phyloP scores from a whole-genome alignment of 306 rosid genomes.

The Casuarina equisetifolia region DNA sequence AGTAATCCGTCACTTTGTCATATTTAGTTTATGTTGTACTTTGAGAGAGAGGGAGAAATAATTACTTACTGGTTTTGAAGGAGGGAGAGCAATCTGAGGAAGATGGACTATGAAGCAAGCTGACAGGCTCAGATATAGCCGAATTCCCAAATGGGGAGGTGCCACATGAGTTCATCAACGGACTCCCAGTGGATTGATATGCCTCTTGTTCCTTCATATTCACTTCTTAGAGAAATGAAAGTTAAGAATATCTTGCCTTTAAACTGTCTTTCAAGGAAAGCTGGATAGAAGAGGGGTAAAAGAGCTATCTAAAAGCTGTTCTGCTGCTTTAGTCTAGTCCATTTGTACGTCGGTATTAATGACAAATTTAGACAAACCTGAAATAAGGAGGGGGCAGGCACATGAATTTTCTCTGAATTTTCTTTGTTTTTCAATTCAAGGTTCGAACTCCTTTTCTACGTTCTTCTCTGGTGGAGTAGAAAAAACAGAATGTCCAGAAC shows the following conservation, averaged over 20 bases:
- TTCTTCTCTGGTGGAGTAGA: background rate
- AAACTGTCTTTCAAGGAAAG: background rate
- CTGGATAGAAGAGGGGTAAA: background rate
- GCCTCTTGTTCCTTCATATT: slow-evolving; percentile 11
- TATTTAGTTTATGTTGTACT: no score
- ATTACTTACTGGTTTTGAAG: slow-evolving; percentile 38
- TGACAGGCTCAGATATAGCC: slow-evolving; percentile 31
- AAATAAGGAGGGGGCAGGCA: background rate
- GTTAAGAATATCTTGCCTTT: background rate
- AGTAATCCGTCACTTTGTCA: background rate
- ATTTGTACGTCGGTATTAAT: background rate
- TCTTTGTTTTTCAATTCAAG: background rate
- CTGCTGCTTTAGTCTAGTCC: background rate
- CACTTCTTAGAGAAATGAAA: background rate
- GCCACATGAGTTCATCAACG: slow-evolving; percentile 35
- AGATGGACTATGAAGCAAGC: slow-evolving; percentile 31
- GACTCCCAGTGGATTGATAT: slow-evolving; percentile 24
- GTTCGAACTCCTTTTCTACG: background rate
- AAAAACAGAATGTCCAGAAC: background rate
- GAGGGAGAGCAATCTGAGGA: slow-evolving; percentile 34
- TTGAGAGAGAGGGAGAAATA: slow-evolving; percentile 16
- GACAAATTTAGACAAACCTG: background rate
- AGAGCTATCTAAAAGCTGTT: background rate
- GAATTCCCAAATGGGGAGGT: slow-evolving; percentile 20
- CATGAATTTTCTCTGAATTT: slow-evolving; percentile 7